Conservation (phyloP, 2,329 filamentous ascomycete species). For the Xylaria sp. region DNA sequence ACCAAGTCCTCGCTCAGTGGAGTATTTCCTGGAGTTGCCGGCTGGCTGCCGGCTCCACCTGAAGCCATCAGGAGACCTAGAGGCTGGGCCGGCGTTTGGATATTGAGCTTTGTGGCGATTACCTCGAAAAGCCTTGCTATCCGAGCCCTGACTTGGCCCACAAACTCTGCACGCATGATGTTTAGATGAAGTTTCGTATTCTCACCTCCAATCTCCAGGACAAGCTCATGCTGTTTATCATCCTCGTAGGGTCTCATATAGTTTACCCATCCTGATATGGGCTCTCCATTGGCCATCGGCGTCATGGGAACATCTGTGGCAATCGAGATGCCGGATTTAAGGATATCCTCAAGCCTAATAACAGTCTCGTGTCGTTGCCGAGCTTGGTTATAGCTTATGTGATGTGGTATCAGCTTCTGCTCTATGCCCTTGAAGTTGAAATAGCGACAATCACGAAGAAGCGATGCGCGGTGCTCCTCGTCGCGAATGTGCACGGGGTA, state of each 20-base stretch:
- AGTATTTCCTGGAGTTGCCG: constrained; percentile 69
- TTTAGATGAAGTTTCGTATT: constrained; percentile 47
- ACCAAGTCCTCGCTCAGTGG: constrained; percentile 72
- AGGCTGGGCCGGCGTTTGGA: constrained; percentile 62
- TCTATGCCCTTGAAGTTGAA: constrained; percentile 92
- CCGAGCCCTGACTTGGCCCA: constrained; percentile 68
- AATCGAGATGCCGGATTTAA: constrained; percentile 80
- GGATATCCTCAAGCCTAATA: constrained; percentile 81
- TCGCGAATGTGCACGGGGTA: constrained; percentile 78
- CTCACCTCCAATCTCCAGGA: constrained; percentile 78
- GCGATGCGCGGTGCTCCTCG: constrained; percentile 73
- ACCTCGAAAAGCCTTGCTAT: constrained; percentile 77
- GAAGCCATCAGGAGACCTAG: constrained; percentile 69
- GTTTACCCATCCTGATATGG: constrained; percentile 60
- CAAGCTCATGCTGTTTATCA: constrained; percentile 69
- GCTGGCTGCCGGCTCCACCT: constrained; percentile 63
- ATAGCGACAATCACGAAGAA: constrained; percentile 86
- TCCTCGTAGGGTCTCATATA: constrained; percentile 90
- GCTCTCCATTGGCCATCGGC: constrained; percentile 30
- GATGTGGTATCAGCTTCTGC: constrained; percentile 79
- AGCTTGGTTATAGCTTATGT: constrained; percentile 73
- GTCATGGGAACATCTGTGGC: constrained; percentile 47
- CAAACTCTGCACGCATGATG: constrained; percentile 70
- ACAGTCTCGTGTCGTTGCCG: constrained; percentile 73
- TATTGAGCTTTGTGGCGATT: constrained; percentile 76